These are phyloP conservation scores for Cicer cuneatum DNA, from an alignment of 306 rosid genomes.

Conservation along the genomic window DNA sequence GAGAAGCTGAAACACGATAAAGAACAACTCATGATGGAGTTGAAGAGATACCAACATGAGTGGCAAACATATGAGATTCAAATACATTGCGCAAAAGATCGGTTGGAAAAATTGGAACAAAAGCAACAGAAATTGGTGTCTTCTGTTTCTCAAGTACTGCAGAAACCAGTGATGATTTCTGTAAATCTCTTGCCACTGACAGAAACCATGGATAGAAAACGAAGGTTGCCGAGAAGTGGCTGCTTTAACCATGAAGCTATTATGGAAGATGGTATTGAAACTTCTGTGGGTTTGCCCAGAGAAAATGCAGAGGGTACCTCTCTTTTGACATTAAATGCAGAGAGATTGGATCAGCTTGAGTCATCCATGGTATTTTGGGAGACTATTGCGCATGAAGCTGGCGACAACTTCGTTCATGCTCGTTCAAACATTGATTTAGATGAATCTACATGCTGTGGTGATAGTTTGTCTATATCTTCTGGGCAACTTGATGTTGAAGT, in stretches of 20 bases:
- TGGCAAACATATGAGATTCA: constrained; percentile 59
- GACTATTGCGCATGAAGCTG: constrained; percentile 50
- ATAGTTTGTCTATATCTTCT: constrained; percentile 60
- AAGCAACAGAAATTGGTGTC: constrained; percentile 62
- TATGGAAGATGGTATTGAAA: constrained; percentile 57
- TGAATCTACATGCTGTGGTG: constrained; percentile 66
- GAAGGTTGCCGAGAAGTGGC: constrained; percentile 72
- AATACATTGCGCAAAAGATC: constrained; percentile 57
- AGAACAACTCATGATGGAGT: constrained; percentile 60
- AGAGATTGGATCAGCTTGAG: constrained; percentile 69
- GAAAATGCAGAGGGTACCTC: constrained; percentile 52
- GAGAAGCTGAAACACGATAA: constrained; percentile 71
- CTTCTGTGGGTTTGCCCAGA: constrained; percentile 48
- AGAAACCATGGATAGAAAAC: constrained; percentile 72
- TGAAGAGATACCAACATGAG: constrained; percentile 66
- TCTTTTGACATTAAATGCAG: constrained; percentile 45
- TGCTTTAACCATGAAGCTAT: constrained; percentile 51
- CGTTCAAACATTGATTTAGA: constrained; percentile 65
- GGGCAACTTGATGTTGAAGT: constrained; percentile 56
- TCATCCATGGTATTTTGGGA: constrained; percentile 80
- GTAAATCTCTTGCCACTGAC: constrained; percentile 59
- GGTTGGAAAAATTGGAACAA: constrained; percentile 61
- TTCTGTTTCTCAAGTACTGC: constrained; percentile 63
- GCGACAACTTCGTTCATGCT: constrained; percentile 38
- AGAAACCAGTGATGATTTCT: constrained; percentile 60